Base-by-base conservation (phyloP, 768 basidiomycete genomes). In the Lyophyllum decastes region DNA sequence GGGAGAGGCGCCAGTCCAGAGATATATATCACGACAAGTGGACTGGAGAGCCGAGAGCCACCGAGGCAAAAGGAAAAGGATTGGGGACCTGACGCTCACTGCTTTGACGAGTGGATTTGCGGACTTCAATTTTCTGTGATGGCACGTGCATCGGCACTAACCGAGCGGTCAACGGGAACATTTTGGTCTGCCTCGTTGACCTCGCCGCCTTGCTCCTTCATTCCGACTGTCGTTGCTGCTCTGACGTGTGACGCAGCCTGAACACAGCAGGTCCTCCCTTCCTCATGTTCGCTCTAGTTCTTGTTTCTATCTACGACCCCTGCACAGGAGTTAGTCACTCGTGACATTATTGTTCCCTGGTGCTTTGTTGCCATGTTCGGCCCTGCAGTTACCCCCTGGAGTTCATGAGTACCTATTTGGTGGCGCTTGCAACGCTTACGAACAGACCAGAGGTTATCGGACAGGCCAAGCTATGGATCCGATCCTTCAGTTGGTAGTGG, bases 1-100 rank as follows among this genome's bases (percentile, higher is more conserved):
- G 51, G 61, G 38, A 49, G 50, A 54, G 62, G 53, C 62, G 56
- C 65, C 68, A 68, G 70, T 58, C 67, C 65, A 59, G 61, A 34
- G 50, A 64, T 64, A 66, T 58, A 64, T 59, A 59, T 34, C 52
- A 53, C 54, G 59, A 55, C 52, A 49, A 45, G 33, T 57, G 61
- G 57, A 64, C 55, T 61, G 66, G 59, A 52, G 61, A 62, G 55
- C 52, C 59, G 44, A 45, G 25, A 57, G 60, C 64, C 64, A 65
- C 58, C 59, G 52, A 55, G 49, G 46, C 53, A 59, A 62, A 62
- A 55, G 57, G 46, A 55, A 54, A 49, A 43, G 46, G 38, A 58
- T 30, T 33, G 55, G 50, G 14, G 49, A 26, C 52, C 35, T 4
- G 35, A 9, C 16, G 35, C 27, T 21, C 34, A 22, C 26, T 10